Base-by-base conservation (phyloP, 345 rosid genomes). In the Syzygium aqueum region DNA sequence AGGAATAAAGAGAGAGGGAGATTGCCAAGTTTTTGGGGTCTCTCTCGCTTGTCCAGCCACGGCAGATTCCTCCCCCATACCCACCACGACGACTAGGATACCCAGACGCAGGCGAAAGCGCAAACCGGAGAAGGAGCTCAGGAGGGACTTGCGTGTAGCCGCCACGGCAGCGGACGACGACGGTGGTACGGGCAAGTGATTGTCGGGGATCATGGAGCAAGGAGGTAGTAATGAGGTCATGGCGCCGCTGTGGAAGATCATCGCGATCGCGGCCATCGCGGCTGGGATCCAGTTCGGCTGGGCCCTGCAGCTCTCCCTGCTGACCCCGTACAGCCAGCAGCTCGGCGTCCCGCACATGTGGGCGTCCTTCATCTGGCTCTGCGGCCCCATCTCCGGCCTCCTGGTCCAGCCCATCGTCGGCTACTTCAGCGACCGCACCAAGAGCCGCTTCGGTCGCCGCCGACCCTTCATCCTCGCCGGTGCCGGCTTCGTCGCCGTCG, bases 241-340 rank as follows among this genome's bases (percentile, higher is more conserved):
- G 40, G 77, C 51, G 28, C 88, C 90, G 2, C 25, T 90, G 51
- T 88, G 59, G 88, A 90, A 92, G 89, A 88, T 91, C 59, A 86
- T 90, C 12, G n/a, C 77, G 85, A 93, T 92, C 15, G 88, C 94
- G 23, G 86, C 94, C 13, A 88, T 92, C 16, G 94, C 93, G 9
- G 93, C 93, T 19, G 94, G 94, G 6, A 30, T 92, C 49, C 93
- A 91, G 82, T 92, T 92, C 85, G 94, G 94, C 3, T 92, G 94
- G 94, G 93, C 93, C 8, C 84, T 92, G 1, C 94, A 91, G 91
- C 92, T 92, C 16, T 92, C 94, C 65, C 84, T 92, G 7, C 83
- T 92, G 53, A 92, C 94, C 11, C 94, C 94, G 2, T 91, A 92
- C 80, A 90, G 90, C 14, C 94, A 92, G 63, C 93, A 89, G 52